Percentiles rank a stretch among this genome's conserved stretches.
Conservation (phyloP, 2,329 filamentous ascomycete species). For the Cladobotryum mycophilum region DNA sequence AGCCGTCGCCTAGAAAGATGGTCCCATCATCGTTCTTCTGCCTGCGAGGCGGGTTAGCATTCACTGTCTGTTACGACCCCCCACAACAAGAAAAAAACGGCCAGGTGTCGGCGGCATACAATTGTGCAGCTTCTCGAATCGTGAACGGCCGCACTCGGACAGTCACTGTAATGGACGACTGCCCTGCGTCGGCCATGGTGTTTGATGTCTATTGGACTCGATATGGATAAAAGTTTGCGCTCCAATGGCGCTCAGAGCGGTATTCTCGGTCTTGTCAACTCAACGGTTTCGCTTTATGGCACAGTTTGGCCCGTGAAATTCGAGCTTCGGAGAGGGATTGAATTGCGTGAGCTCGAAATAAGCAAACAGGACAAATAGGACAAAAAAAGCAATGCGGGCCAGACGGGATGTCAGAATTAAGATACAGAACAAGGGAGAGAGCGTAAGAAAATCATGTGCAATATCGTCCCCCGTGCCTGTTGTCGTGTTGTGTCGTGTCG, state of each 20-base stretch:
- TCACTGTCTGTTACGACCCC: neutral
- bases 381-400: neutral
- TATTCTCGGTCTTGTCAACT: neutral
- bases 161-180: constrained; percentile 54
- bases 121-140: constrained; percentile 90
- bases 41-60: constrained; percentile 27
- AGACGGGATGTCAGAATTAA: constrained; percentile 4
- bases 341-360: constrained; percentile 1
- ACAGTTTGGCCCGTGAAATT: neutral
- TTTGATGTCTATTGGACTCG: neutral
- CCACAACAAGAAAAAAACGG: no score
- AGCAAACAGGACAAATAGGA: neutral
- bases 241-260: neutral
- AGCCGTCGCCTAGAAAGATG: constrained; percentile 93
- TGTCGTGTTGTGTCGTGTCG: neutral
- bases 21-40: constrained; percentile 74
- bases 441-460: constrained; percentile 9
- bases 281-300: no score
- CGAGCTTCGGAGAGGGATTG: neutral
- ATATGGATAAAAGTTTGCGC: no score
- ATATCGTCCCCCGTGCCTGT: neutral
- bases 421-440: constrained; percentile 8
- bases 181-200: constrained; percentile 24
- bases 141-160: constrained; percentile 66
- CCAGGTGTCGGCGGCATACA: constrained; percentile 42